These are phyloP conservation scores for Epichloe uncinata DNA, from an alignment of 2,329 filamentous ascomycete species.

Conservation along the genomic window DNA sequence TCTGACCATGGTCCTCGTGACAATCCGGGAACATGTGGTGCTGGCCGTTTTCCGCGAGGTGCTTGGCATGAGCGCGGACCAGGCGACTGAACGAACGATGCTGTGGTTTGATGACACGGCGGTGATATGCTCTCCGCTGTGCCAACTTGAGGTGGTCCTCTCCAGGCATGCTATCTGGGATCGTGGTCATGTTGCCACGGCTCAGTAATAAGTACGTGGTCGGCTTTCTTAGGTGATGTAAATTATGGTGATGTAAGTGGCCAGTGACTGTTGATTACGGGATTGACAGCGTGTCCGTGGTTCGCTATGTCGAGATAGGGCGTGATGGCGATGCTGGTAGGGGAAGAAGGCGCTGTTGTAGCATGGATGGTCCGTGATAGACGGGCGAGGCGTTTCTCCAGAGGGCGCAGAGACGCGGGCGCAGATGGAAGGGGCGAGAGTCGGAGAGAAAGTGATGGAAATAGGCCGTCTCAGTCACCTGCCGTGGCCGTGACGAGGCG, in stretches of 20 bases:
- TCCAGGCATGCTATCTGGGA: neutral
- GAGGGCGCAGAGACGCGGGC: neutral
- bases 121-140: neutral
- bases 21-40: conserved; percentile 3
- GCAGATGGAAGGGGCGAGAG: neutral
- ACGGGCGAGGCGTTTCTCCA: neutral
- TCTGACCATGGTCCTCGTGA: conserved; percentile 5
- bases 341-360: neutral
- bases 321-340: neutral
- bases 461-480: neutral
- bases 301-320: neutral
- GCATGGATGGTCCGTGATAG: neutral
- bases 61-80: conserved; percentile 20
- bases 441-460: neutral
- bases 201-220: neutral
- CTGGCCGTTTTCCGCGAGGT: conserved; percentile 12
- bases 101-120: conserved; percentile 3
- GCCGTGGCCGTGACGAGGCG: neutral
- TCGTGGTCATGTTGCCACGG: neutral
- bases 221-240: neutral
- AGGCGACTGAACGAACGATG: conserved; percentile 11
- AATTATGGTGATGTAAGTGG: neutral
- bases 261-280: too few species aligned
- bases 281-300: neutral
- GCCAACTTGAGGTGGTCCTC: neutral